These are phyloP conservation scores for Monilinia fructicola DNA, from an alignment of 2,329 filamentous ascomycete genomes.

Conservation along the genomic window DNA sequence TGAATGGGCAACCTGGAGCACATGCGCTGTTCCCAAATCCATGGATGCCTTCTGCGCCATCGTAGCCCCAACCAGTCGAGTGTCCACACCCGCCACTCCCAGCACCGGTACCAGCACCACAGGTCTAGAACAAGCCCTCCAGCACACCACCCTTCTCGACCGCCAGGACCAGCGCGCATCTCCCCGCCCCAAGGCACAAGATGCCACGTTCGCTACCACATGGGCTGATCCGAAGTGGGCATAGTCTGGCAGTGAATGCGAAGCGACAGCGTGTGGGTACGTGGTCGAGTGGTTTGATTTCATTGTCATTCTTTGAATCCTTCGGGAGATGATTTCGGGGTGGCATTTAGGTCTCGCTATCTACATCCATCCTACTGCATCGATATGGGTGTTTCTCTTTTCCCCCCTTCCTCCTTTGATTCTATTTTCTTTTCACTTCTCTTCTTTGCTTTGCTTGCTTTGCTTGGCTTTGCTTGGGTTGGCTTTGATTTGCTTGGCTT, in stretches of 20 bases:
- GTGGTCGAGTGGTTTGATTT: not conserved
- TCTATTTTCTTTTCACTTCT: not conserved
- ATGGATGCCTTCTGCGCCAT: no score
- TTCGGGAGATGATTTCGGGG: not conserved
- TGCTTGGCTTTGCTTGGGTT: no score
- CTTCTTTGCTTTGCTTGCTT: not conserved
- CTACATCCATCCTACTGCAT: not conserved
- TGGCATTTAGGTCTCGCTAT: no score
- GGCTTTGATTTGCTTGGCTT: no score
- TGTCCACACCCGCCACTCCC: not conserved
- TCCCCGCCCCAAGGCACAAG: no score
- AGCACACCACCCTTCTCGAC: not conserved
- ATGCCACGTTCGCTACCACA: not conserved
- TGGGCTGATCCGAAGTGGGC: not conserved
- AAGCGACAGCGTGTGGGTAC: not conserved
- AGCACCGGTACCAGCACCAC: not conserved
- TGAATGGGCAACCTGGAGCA: not conserved
- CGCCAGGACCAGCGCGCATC: no score
- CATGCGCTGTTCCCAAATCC: not conserved
- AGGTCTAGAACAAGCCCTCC: not conserved
- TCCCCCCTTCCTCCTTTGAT: no score
- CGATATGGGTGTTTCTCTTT: no score
- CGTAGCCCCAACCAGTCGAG: not conserved
- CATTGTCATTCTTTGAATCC: not conserved
- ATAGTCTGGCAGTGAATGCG: not conserved